Base-by-base conservation (phyloP, 306 rosid species). In the Psophocarpus tetragonolobus region DNA sequence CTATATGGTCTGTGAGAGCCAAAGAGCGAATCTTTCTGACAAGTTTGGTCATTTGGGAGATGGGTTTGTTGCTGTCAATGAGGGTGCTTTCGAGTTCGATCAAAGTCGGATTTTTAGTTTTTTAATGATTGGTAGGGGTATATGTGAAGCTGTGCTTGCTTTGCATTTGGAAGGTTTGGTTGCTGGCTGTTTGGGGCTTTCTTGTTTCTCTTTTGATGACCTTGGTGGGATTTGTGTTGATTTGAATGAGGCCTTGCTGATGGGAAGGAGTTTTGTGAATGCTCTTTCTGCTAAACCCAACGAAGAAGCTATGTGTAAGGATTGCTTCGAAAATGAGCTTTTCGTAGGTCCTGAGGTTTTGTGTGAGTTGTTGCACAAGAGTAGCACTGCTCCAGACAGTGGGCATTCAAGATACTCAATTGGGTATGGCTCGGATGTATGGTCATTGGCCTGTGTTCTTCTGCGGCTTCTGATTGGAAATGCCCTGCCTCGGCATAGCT, bases 381-480 rank as follows among this genome's bases (percentile, higher is more conserved):
- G 82, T 74, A 82, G 66, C 14, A 2, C 69, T 68, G 72, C 13
- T n/a, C 65, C 48, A 4, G 89, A 88, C 76, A 60, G 78, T 83
- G 88, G 61, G 68, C 45, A 65, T 24, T 39, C 81, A 1, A 72
- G 79, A 41, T 60, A 82, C 84, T 74, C 81, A 3, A 50, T 85
- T n/a, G 89, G 90, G 53, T 76, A 26, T 83, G 73, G 90, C 76
- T 85, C 95, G 1, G 97, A 94, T 85, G 85, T 87, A 47, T 94
- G 97, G 97, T 87, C 95, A 54, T 77, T 89, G 78, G 94, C 87
- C 73, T 88, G 90, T 81, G 84, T 89, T 20, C 71, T 94, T 74
- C 57, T 90, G 62, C 76, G 71, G 73, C 82, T 90, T 78, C 84
- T 94, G 20, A 42, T 88, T 71, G 92, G 98, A 57, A 62, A 85